A percentile compares a stretch with the other conserved stretches of the same genome.
These are phyloP conservation scores for Agaricus bisporus DNA, from an alignment of 768 basidiomycete genomes.

Conservation along the genomic window DNA sequence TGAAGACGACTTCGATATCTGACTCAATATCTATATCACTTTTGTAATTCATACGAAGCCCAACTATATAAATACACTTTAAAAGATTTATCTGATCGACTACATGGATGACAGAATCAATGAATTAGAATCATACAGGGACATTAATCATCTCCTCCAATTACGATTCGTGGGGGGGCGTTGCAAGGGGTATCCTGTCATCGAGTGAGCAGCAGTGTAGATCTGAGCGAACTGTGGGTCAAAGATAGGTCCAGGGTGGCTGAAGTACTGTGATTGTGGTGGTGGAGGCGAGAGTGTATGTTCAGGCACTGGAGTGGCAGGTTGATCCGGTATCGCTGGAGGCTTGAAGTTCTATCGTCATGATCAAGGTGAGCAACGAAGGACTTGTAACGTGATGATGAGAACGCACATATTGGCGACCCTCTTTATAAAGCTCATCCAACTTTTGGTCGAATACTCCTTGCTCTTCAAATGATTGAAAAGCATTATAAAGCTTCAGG, in stretches of 20 bases:
- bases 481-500: conserved; percentile 77
- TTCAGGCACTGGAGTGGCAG: background rate
- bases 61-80: background rate
- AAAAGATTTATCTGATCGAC: background rate
- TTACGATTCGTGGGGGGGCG: conserved; percentile 4
- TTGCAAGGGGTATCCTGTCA: conserved; percentile 5
- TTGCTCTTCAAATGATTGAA: conserved; percentile 66
- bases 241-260: background rate
- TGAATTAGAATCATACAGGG: background rate
- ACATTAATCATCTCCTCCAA: background rate
- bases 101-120: background rate
- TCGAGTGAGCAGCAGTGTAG: conserved; percentile 1
- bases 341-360: conserved; percentile 49
- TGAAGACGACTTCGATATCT: conserved; percentile 63
- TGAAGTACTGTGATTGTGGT: background rate
- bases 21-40: conserved; percentile 5
- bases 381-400: background rate
- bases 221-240: conserved; percentile 3
- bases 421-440: conserved; percentile 78
- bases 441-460: conserved; percentile 82
- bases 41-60: background rate
- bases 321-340: conserved; percentile 24
- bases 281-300: background rate
- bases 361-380: background rate
- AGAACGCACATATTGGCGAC: conserved; percentile 59